phyloP scores from a whole-genome alignment of 2,329 filamentous ascomycete genomes.

The Penicillium freii region DNA sequence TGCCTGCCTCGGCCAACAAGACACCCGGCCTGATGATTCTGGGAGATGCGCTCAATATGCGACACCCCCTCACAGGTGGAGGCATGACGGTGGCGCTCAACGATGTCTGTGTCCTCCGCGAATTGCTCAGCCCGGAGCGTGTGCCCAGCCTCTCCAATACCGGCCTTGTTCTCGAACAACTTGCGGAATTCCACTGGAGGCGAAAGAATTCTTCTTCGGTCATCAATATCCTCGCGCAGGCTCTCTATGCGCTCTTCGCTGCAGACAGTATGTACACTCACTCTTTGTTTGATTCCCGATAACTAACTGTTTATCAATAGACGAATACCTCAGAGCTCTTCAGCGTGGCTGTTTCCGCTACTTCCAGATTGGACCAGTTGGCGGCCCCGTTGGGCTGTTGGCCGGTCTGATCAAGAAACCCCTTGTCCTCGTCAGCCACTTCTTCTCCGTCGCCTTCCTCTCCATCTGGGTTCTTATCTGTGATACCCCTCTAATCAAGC shows the following conservation, averaged over 20 bases:
- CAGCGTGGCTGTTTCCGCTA: conserved; percentile 91
- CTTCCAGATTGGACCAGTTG: conserved; percentile 72
- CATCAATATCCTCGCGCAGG: conserved; percentile 97
- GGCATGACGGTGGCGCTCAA: conserved; percentile 98
- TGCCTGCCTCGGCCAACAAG: conserved; percentile 73
- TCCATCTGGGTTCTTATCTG: conserved; percentile 70
- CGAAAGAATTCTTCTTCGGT: conserved; percentile 79
- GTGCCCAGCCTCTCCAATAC: conserved; percentile 70
- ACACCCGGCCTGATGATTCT: conserved; percentile 74
- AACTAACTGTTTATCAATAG: conserved; percentile 32
- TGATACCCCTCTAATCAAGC: conserved; percentile 52
- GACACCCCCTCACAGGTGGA: conserved; percentile 94
- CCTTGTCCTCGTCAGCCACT: conserved; percentile 79
- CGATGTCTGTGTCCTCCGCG: conserved; percentile 75
- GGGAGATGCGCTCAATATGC: conserved; percentile 98
- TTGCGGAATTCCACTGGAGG: conserved; percentile 79
- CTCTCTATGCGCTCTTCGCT: conserved; percentile 87
- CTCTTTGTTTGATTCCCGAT: not conserved
- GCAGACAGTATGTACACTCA: conserved; percentile 58
- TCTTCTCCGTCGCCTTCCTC: conserved; percentile 89
- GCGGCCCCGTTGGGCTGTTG: conserved; percentile 77
- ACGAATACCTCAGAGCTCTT: conserved; percentile 71
- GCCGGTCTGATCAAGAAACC: conserved; percentile 78
- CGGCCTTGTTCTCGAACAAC: conserved; percentile 62
- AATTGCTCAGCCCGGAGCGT: conserved; percentile 66